These are phyloP conservation scores for Pichia insulana DNA, from an alignment of 805 yeast genomes.

Conservation along the genomic window DNA sequence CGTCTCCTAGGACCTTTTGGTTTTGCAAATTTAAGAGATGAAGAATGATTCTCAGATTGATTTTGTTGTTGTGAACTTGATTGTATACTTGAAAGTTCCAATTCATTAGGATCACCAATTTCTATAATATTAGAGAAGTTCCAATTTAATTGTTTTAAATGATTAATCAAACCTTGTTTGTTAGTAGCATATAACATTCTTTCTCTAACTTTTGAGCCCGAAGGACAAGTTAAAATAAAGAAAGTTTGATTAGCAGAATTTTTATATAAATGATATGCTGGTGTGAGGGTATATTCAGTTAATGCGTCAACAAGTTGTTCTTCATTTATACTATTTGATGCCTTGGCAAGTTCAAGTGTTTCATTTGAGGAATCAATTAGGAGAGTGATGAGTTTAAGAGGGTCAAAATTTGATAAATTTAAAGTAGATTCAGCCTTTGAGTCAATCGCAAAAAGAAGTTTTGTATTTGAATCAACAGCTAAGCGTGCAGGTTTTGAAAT, in stretches of 20 bases:
- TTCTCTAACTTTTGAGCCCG: constrained; percentile 80
- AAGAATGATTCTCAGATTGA: neutral
- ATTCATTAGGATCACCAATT: constrained; percentile 65
- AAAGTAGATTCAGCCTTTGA: neutral
- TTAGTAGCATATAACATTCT: constrained; percentile 90
- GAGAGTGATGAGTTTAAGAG: neutral
- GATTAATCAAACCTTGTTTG: constrained; percentile 49
- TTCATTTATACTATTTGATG: neutral
- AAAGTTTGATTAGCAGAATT: constrained; percentile 19
- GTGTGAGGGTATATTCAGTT: neutral
- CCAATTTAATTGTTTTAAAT: constrained; percentile 34
- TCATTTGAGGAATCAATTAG: constrained; percentile 6
- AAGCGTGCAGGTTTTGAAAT: constrained; percentile 10
- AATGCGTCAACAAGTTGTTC: neutral
- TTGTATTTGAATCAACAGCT: constrained; percentile 3
- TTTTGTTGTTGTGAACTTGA: neutral
- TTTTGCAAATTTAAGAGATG: constrained; percentile 38
- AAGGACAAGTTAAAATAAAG: constrained; percentile 83
- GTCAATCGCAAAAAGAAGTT: constrained; percentile 6
- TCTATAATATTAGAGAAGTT: constrained; percentile 45
- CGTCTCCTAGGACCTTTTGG: constrained; percentile 68
- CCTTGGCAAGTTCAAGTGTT: neutral
- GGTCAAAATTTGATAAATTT: neutral
- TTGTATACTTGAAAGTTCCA: constrained; percentile 45
- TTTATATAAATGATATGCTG: constrained; percentile 12